phyloP scores from a whole-genome alignment of 192 early-diverging fungal genomes.

The Podila clonocystis region DNA sequence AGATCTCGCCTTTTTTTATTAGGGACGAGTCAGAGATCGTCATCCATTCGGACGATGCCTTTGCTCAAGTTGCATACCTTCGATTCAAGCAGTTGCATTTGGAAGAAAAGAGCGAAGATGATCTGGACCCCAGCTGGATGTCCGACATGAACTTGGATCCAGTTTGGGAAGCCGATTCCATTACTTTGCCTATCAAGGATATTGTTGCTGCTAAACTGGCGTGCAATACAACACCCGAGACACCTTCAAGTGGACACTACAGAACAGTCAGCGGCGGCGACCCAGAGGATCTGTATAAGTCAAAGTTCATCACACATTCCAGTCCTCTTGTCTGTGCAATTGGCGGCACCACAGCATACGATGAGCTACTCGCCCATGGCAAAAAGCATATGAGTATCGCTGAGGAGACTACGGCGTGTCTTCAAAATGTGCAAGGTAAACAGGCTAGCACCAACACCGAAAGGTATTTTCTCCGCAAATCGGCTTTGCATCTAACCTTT shows the following conservation, averaged over 20 bases:
- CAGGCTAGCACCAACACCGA: too few relatives aligned
- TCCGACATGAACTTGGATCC: conserved; percentile 36
- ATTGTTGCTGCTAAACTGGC: not conserved
- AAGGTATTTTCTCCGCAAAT: too few relatives aligned
- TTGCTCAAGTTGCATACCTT: conserved; percentile 88
- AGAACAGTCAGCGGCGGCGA: not conserved
- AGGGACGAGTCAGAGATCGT: conserved; percentile 79
- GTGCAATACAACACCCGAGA: not conserved
- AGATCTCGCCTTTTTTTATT: not conserved
- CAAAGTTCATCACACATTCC: conserved; percentile 15
- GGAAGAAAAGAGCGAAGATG: conserved; percentile 69
- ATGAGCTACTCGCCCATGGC: not conserved
- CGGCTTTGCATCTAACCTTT: not conserved
- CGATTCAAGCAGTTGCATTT: conserved; percentile 71
- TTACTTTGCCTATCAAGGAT: conserved; percentile 19
- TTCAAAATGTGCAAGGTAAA: conserved; percentile 56
- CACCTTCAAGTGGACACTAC: not conserved
- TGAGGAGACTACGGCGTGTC: conserved; percentile 59
- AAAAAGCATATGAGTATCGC: conserved; percentile 37
- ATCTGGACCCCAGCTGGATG: conserved; percentile 34
- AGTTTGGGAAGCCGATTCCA: conserved; percentile 32
- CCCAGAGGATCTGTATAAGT: not conserved
- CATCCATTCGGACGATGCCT: conserved; percentile 83
- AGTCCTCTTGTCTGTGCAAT: conserved; percentile 32
- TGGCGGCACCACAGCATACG: conserved; percentile 59